These are phyloP conservation scores for Boletus vinaceobasis DNA, from an alignment of 768 basidiomycete genomes.

Conservation along the genomic window DNA sequence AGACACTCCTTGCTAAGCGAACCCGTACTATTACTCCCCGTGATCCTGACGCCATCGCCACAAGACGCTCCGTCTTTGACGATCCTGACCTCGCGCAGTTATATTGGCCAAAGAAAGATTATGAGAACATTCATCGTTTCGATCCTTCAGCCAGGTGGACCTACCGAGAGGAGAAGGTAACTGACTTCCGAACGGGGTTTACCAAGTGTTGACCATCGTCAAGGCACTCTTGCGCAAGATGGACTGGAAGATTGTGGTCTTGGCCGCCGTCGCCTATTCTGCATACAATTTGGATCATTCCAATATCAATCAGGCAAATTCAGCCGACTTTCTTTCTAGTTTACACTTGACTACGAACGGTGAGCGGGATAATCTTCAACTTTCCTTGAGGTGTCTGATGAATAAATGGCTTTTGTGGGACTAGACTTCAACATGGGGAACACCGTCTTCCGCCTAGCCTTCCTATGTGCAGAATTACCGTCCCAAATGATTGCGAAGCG, in stretches of 20 bases:
- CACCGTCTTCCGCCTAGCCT: too few species aligned
- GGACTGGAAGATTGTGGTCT: conserved; percentile 62
- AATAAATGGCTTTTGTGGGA: too few species aligned
- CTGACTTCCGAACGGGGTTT: too few species aligned
- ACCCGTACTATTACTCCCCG: not conserved
- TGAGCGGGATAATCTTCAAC: too few species aligned
- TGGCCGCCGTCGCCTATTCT: conserved; percentile 55
- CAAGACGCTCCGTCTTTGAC: conserved; percentile 52
- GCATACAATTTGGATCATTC: conserved; percentile 52
- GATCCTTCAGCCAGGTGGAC: conserved; percentile 60
- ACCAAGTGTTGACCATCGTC: not conserved
- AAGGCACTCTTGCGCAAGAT: conserved; percentile 51
- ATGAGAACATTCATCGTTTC: conserved; percentile 57
- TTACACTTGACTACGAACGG: too few species aligned
- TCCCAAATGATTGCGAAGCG: too few species aligned
- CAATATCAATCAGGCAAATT: conserved; percentile 53
- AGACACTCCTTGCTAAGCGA: not conserved
- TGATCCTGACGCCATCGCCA: conserved; percentile 40
- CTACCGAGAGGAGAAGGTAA: conserved; percentile 47
- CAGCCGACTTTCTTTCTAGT: too few species aligned
- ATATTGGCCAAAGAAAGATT: conserved; percentile 45
- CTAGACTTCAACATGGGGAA: too few species aligned
- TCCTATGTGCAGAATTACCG: too few species aligned
- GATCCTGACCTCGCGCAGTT: conserved; percentile 36
- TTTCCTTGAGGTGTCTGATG: too few species aligned